Percentiles rank a stretch among this genome's conserved stretches.
phyloP scores from a whole-genome alignment of 768 basidiomycete genomes.

The Guyanaporus albipodus region DNA sequence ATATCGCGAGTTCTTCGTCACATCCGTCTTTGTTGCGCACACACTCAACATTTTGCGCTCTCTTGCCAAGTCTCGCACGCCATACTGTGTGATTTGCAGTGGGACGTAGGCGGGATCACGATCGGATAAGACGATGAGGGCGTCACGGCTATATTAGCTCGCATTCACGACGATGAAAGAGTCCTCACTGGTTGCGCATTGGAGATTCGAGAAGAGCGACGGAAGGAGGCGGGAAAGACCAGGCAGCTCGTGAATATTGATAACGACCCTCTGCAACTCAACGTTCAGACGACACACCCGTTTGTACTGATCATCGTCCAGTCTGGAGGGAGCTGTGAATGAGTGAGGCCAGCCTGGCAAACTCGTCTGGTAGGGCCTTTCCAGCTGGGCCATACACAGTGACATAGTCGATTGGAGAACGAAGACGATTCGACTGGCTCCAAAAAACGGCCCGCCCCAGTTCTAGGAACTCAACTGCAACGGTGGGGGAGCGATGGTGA shows the following conservation, averaged over 20 bases:
- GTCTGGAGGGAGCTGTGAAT: neutral
- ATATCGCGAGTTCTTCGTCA: neutral
- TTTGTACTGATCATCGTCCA: neutral
- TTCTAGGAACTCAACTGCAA: neutral
- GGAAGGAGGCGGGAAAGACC: neutral
- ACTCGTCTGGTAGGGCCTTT: neutral
- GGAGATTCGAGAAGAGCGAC: neutral
- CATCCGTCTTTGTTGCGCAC: neutral
- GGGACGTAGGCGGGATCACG: neutral
- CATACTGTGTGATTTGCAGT: neutral
- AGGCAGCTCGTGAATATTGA: neutral
- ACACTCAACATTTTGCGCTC: neutral
- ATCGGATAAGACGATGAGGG: neutral
- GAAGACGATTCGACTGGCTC: neutral
- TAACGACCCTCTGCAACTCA: neutral
- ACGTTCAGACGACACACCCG: neutral
- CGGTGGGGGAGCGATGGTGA: neutral
- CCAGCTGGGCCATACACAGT: neutral
- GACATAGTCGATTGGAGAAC: neutral
- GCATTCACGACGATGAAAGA: neutral
- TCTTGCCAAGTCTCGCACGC: neutral
- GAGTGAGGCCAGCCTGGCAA: neutral
- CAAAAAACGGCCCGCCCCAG: neutral
- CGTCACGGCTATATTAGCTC: neutral
- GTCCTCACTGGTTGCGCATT: neutral